These are phyloP conservation scores for Aspergillaceae sp. DNA, from an alignment of 2,329 filamentous ascomycete genomes.

Conservation along the genomic window DNA sequence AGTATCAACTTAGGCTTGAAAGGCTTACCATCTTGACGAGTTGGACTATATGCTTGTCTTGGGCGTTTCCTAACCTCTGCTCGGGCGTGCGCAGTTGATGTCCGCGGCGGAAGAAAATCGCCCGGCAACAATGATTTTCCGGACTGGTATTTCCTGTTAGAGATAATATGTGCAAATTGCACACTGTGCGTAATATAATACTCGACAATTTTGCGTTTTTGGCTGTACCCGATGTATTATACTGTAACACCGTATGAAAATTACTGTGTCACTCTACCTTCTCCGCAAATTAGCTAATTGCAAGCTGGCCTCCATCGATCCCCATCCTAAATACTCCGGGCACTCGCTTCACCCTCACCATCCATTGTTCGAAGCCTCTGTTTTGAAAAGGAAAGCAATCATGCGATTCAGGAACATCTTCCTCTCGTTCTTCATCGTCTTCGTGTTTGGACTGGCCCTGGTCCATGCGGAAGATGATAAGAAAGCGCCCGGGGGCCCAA, in stretches of 20 bases:
- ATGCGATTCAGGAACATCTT: conserved; percentile 30
- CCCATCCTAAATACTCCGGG: conserved; percentile 4
- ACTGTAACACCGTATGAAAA: background rate
- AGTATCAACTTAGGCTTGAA: background rate
- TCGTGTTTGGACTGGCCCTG: conserved; percentile 62
- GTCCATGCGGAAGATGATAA: conserved; percentile 63
- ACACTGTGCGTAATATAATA: background rate
- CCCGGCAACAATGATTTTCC: conserved; percentile 28
- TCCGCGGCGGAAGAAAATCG: conserved; percentile 24
- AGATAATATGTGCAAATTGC: conserved; percentile 3
- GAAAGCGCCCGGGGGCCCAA: conserved; percentile 65
- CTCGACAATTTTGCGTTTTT: background rate
- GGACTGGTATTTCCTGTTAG: conserved; percentile 2
- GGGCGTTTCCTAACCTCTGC: too few relatives aligned
- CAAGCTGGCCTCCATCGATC: conserved; percentile 27
- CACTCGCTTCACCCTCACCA: background rate
- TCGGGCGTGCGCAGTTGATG: background rate
- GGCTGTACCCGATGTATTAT: too few relatives aligned
- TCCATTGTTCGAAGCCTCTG: conserved; percentile 6
- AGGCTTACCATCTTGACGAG: conserved; percentile 24
- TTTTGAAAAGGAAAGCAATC: conserved; percentile 7
- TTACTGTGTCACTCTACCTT: conserved; percentile 3
- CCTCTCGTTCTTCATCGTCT: conserved; percentile 64
- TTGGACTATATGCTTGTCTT: conserved; percentile 3
- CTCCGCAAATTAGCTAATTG: conserved; percentile 18